These are phyloP conservation scores for Cercospora zeina DNA, from an alignment of 2,329 filamentous ascomycete species.

Conservation along the genomic window DNA sequence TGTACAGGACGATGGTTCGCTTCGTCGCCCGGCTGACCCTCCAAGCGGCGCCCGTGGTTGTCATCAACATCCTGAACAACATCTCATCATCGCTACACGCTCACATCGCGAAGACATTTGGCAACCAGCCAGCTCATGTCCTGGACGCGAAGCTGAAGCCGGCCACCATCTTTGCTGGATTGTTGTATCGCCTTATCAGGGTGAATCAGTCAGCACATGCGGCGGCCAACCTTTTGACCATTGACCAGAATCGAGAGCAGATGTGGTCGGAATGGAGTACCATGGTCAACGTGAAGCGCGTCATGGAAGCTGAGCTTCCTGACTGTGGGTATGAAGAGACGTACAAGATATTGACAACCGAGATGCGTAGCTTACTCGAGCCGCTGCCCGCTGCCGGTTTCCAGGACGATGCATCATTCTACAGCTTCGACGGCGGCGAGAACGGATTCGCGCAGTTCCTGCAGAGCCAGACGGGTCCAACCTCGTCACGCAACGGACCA, in stretches of 20 bases:
- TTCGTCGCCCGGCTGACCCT: slow-evolving; percentile 86
- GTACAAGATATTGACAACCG: slow-evolving; percentile 55
- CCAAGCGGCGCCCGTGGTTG: slow-evolving; percentile 84
- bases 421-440: slow-evolving; percentile 47
- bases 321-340: slow-evolving; percentile 58
- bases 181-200: slow-evolving; percentile 81
- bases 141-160: slow-evolving; percentile 83
- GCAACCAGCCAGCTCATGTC: slow-evolving; percentile 80
- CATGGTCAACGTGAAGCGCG: slow-evolving; percentile 57
- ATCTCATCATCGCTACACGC: slow-evolving; percentile 79
- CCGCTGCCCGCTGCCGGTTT: slow-evolving; percentile 56
- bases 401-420: slow-evolving; percentile 44
- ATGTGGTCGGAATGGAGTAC: slow-evolving; percentile 93
- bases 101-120: slow-evolving; percentile 83
- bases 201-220: slow-evolving; percentile 94
- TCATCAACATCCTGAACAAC: slow-evolving; percentile 81
- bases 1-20: slow-evolving; percentile 96
- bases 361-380: slow-evolving; percentile 70
- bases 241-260: slow-evolving; percentile 83
- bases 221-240: slow-evolving; percentile 86
- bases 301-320: slow-evolving; percentile 59
- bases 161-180: slow-evolving; percentile 80
- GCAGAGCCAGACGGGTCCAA: slow-evolving; percentile 36
- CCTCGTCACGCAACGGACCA: slow-evolving; percentile 30
- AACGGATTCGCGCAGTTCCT: slow-evolving; percentile 46